Evolutionary conservation across 192 early-diverging fungal species (phyloP).

Genomic region (Linderina pennispora): DNA sequence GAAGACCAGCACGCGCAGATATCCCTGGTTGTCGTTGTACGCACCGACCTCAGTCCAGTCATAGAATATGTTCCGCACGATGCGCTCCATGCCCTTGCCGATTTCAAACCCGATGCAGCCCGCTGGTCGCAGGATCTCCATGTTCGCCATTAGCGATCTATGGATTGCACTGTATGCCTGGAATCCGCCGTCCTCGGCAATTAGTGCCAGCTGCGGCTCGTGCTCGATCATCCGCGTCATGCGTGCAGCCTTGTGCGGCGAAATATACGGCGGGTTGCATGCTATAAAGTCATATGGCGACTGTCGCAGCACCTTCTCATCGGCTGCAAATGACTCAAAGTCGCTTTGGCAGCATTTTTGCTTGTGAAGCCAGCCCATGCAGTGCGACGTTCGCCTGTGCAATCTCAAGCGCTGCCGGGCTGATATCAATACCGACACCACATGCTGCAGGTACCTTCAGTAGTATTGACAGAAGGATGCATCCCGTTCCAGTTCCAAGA

Average conservation of each 20-base stretch:
- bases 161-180: constrained; percentile 51
- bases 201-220: constrained; percentile 62
- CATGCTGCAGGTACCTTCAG: constrained; percentile 7
- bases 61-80: constrained; percentile 48
- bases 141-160: constrained; percentile 17
- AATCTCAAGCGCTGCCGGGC: constrained; percentile 46
- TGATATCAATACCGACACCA: constrained; percentile 67
- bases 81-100: constrained; percentile 53
- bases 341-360: constrained; percentile 32
- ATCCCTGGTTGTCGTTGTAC: constrained; percentile 47
- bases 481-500: constrained; percentile 71
- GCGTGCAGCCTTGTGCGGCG: constrained; percentile 20
- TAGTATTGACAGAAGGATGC: constrained; percentile 58
- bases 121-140: constrained; percentile 14
- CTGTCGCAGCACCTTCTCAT: constrained; percentile 5
- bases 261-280: constrained; percentile 72
- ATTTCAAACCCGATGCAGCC: constrained; percentile 51
- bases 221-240: constrained; percentile 39
- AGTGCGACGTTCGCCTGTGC: constrained; percentile 46
- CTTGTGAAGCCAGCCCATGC: constrained; percentile 30
- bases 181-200: constrained; percentile 58
- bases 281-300: constrained; percentile 55
- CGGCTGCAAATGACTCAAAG: constrained; percentile 37
- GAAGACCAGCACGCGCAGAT: constrained; percentile 56
- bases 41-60: constrained; percentile 38